Conservation (phyloP, 768 basidiomycete species). For the Mycena venus region DNA sequence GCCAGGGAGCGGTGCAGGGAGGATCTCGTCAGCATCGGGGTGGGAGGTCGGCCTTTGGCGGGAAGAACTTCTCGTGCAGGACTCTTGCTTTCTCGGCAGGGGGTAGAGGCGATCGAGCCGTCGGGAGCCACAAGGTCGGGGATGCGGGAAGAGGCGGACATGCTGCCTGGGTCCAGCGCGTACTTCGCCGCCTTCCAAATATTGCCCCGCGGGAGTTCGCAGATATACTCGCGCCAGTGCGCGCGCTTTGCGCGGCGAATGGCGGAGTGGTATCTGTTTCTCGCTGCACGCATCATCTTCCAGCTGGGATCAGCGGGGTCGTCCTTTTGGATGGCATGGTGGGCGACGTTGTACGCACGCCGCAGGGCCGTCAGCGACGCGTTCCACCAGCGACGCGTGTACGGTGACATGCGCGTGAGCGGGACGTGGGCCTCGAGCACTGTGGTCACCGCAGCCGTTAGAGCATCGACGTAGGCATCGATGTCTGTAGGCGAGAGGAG, state of each 20-base stretch:
- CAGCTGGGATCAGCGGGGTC: not conserved
- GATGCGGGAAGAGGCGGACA: too few relatives aligned
- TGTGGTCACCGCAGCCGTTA: not conserved
- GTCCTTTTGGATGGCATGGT: not conserved
- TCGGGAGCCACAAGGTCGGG: not conserved
- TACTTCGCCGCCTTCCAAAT: slow-evolving; percentile 5
- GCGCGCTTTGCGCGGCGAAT: too few relatives aligned
- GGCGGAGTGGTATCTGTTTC: too few relatives aligned
- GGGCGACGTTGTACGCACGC: not conserved
- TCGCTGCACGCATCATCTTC: too few relatives aligned
- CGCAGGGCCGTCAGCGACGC: too few relatives aligned
- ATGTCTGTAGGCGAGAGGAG: not conserved
- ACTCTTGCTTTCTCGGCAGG: not conserved
- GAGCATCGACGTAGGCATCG: not conserved
- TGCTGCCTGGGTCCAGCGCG: not conserved
- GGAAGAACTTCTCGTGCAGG: not conserved
- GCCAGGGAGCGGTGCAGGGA: not conserved
- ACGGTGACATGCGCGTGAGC: not conserved
- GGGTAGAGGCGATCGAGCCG: not conserved
- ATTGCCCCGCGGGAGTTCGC: too few relatives aligned
- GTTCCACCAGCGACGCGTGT: too few relatives aligned
- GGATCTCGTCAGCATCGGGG: not conserved
- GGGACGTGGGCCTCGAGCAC: not conserved
- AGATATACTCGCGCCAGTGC: too few relatives aligned
- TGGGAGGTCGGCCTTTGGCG: not conserved